Evolutionary conservation across 106 monocot species (phyloP), one percentile per base, ranked within the genome.

Genomic region (Gastrodia elata): DNA sequence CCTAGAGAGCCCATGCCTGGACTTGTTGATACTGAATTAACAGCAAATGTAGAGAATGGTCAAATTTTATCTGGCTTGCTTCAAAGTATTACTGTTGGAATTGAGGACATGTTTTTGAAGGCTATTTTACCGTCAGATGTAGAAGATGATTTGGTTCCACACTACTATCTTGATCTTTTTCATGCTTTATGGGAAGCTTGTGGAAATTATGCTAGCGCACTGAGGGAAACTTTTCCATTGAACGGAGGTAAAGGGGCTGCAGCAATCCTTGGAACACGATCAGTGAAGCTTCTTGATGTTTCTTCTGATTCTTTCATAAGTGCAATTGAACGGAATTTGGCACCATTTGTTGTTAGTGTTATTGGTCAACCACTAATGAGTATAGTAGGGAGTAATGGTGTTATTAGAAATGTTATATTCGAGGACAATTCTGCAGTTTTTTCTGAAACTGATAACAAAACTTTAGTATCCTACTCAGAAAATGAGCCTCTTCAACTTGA

Each of bases 131-230:
- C 97, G 26, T 43, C 78, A 55, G 79, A 83, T 80, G 74, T 88
- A 41, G 40, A 58, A 15, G 75, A 78, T 71, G 84, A 84, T 43
- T 43, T 13, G 26, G 64, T 79, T 59, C 13, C 79, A 1, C 55
- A 46, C 6, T 92, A 96, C 74, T 76, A 83, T 56, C 65, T 75
- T 11, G 90, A 88, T 72, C 71, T 97, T 1, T 97, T 92, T 65
- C 83, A 88, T 83, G 92, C 97, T 65, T 79, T 97, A 48, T 97
- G 97, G 97, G 92, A 97, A 65, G 92, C 90, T 71, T 92, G 97
- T 79, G 86, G 88, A 20, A 86, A 76, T 70, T 76, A 88, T 72
- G 32, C 77, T 44, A 92, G 55, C 42, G 92, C 70, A 22, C 90
- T 82, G 38, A 76, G 92, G 18, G 92, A 97, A 71, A 88, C 83